Conservation (phyloP, 2,329 filamentous ascomycete genomes). For the Aspergillus bombycis region DNA sequence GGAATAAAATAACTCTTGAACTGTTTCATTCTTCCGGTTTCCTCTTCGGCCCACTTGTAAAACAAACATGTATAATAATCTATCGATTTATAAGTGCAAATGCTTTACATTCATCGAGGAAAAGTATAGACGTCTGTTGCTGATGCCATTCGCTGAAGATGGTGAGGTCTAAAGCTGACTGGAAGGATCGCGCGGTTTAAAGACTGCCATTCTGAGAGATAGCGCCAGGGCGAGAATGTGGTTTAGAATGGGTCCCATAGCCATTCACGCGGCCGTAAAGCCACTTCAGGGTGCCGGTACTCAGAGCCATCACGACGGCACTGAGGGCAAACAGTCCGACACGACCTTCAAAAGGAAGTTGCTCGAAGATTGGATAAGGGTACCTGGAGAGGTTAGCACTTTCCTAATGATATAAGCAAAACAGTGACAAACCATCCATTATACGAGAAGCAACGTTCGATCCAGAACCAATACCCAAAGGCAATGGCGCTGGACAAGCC, state of each 20-base stretch:
- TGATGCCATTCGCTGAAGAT: slow-evolving; percentile 4
- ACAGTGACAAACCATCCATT: slow-evolving; percentile 59
- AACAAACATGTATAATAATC: neutral
- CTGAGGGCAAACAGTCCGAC: slow-evolving; percentile 69
- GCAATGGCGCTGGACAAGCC: slow-evolving; percentile 55
- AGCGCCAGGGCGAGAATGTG: slow-evolving; percentile 33
- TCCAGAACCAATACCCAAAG: slow-evolving; percentile 66
- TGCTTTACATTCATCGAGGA: neutral
- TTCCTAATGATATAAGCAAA: neutral
- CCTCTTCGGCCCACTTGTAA: neutral
- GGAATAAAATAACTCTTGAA: neutral
- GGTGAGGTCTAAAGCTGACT: neutral
- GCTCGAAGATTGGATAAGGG: slow-evolving; percentile 81
- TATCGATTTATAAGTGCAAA: neutral
- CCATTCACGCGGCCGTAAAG: slow-evolving; percentile 62
- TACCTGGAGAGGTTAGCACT: slow-evolving; percentile 58
- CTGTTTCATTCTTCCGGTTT: neutral
- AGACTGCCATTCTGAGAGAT: slow-evolving; percentile 31
- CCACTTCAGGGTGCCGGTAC: slow-evolving; percentile 70
- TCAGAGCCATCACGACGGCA: slow-evolving; percentile 71
- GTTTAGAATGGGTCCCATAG: slow-evolving; percentile 26
- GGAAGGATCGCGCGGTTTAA: slow-evolving; percentile 1
- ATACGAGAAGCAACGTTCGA: slow-evolving; percentile 60
- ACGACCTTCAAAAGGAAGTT: slow-evolving; percentile 68
- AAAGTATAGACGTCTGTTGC: neutral